Percentiles rank a stretch among this genome's conserved stretches.
phyloP scores from a whole-genome alignment of 1,284 basidiomycete genomes.

The Ceratobasidium sp. region DNA sequence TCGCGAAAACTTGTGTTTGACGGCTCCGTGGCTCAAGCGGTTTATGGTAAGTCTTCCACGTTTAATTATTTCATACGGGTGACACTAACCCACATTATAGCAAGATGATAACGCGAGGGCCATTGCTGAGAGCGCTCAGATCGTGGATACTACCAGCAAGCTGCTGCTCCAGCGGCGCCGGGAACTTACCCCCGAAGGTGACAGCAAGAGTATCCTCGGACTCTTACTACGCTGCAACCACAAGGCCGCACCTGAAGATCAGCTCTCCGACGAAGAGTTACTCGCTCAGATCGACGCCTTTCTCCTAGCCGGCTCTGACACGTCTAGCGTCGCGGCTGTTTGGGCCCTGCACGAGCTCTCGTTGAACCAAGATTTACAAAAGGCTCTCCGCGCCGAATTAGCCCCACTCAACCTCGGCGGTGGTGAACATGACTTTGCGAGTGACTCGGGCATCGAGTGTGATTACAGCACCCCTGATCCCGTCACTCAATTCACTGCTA shows the following conservation, averaged over 20 bases:
- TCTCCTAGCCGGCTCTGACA: conserved; percentile 76
- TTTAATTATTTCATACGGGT: conserved; percentile 64
- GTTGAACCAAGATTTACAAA: conserved; percentile 67
- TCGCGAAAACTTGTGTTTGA: conserved; percentile 65
- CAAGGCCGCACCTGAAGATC: conserved; percentile 62
- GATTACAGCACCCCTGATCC: conserved; percentile 48
- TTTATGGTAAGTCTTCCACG: conserved; percentile 66
- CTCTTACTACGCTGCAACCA: conserved; percentile 19
- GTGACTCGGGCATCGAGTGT: conserved; percentile 51
- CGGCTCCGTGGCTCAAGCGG: conserved; percentile 71
- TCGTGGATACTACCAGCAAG: conserved; percentile 65
- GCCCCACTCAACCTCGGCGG: conserved; percentile 53
- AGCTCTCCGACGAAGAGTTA: conserved; percentile 75
- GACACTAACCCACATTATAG: conserved; percentile 47
- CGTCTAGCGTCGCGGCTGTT: conserved; percentile 71
- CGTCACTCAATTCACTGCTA: conserved; percentile 51
- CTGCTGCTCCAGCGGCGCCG: conserved; percentile 64
- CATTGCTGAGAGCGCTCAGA: conserved; percentile 55
- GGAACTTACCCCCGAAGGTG: conserved; percentile 20
- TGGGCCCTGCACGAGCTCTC: conserved; percentile 81
- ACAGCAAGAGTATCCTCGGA: conserved; percentile 30
- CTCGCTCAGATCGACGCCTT: conserved; percentile 83
- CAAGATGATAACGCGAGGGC: conserved; percentile 54
- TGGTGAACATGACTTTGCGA: conserved; percentile 51
- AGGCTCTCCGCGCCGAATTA: conserved; percentile 69